These are phyloP conservation scores for Neospermospora avenae DNA, from an alignment of 2,329 filamentous ascomycete genomes.

Conservation along the genomic window DNA sequence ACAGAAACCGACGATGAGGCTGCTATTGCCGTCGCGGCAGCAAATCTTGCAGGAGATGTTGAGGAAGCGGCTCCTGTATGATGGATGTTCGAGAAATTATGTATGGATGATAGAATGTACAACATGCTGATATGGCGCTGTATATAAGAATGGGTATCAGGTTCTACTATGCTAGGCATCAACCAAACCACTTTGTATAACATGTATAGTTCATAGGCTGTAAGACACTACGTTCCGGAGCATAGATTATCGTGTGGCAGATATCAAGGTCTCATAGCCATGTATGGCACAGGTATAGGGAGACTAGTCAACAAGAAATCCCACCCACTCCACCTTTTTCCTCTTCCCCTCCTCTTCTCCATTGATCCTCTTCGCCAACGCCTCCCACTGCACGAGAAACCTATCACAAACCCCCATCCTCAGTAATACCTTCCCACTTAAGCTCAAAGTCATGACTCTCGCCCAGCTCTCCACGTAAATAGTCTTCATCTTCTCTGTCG, in stretches of 20 bases:
- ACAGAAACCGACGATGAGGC: constrained; percentile 32
- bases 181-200: too few species aligned
- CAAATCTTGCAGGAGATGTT: background rate
- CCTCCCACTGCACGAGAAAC: constrained; percentile 79
- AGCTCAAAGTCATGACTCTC: constrained; percentile 73
- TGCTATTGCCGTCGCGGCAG: background rate
- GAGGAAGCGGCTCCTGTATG: background rate
- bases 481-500: constrained; percentile 62
- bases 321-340: constrained; percentile 31
- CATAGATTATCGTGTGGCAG: too few species aligned
- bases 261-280: too few species aligned
- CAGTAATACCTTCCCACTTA: constrained; percentile 77
- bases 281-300: too few species aligned
- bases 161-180: too few species aligned
- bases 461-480: constrained; percentile 95
- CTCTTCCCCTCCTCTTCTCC: constrained; percentile 15
- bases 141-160: background rate
- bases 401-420: constrained; percentile 64
- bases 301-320: constrained; percentile 34
- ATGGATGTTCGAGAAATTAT: constrained; percentile 3
- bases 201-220: too few species aligned
- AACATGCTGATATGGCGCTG: background rate
- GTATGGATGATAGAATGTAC: constrained; percentile 11
- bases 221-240: too few species aligned
- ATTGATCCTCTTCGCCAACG: constrained; percentile 33